A percentile compares a stretch with the other conserved stretches of the same genome.
Evolutionary conservation across 176 grass and related monocot species (phyloP).

Genomic region (Thinopyrum elongatum): DNA sequence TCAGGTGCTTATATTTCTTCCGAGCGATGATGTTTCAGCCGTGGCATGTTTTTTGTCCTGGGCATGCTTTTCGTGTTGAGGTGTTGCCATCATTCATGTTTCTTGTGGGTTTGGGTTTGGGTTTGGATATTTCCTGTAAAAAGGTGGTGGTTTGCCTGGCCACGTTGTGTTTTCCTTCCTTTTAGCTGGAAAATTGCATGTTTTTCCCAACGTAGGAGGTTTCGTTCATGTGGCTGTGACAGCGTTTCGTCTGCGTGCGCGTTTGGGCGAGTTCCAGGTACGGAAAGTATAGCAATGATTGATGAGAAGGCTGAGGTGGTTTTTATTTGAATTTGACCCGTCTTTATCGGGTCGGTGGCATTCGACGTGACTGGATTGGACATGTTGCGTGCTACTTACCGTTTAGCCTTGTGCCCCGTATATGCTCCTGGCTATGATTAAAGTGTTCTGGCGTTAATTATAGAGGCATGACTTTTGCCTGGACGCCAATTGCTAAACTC

Average conservation of each 20-base stretch:
- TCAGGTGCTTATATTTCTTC: neutral
- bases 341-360: neutral
- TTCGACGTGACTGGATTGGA: neutral
- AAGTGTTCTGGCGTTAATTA: no score
- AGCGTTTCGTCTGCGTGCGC: neutral
- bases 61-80: neutral
- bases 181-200: neutral
- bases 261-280: neutral
- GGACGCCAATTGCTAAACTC: no score
- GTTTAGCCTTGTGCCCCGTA: neutral
- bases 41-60: neutral
- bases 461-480: no score
- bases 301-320: neutral
- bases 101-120: slow-evolving; percentile 16
- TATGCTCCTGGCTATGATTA: no score
- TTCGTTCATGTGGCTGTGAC: neutral
- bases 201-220: neutral
- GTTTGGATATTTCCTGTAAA: neutral
- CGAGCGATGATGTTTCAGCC: neutral
- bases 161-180: neutral
- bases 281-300: neutral
- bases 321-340: neutral
- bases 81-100: neutral
- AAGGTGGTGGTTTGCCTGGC: neutral
- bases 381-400: neutral